Base-by-base conservation (phyloP, 495 filamentous ascomycete genomes). In the Lasiosphaeria miniovina region DNA sequence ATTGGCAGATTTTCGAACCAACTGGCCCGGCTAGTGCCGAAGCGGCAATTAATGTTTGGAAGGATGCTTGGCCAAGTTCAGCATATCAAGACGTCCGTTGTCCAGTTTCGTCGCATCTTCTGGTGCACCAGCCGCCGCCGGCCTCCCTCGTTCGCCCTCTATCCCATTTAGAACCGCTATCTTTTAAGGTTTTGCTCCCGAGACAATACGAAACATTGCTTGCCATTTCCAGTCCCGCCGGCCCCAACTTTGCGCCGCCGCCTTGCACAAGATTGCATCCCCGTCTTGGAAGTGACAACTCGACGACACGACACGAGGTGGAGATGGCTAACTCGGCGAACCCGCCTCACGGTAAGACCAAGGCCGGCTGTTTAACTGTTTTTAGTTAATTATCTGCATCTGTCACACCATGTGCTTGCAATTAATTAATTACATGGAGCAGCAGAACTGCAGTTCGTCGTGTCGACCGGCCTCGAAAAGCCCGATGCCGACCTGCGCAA, bases 401-500 rank as follows among this genome's bases (percentile, higher is more conserved):
- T 8, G 7, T 41, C 8, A 41, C 0, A 46, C 7, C 43, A 46
- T 14, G n/a, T n/a, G n/a, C n/a, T n/a, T n/a, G n/a, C n/a, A n/a
- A n/a, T n/a, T n/a, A 46, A 6, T 49, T 54, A 24, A 24, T 24
- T 24, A 24, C 15, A 59, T 24, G 31, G 6, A 34, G 4, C 10
- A 35, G 38, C 4, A 51, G 58, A 10, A 15, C 45, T 58, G 36
- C 68, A 59, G 35, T 75, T 73, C 62, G 62, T 72, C 41, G 65
- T 70, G 8, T 64, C 69, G 43, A 77, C 68, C 31, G 57, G 52
- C 6, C 33, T 57, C 17, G 58, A 65, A 53, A 71, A 77, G 56
- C 38, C 62, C 32, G 65, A 73, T 43, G 52, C 70, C 6, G 64
- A 74, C 31, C 52, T 67, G 41, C 73, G 75, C 45, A 77, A 70